Conservation (phyloP, 2,329 filamentous ascomycete genomes). For the Cladobotryum protrusum region DNA sequence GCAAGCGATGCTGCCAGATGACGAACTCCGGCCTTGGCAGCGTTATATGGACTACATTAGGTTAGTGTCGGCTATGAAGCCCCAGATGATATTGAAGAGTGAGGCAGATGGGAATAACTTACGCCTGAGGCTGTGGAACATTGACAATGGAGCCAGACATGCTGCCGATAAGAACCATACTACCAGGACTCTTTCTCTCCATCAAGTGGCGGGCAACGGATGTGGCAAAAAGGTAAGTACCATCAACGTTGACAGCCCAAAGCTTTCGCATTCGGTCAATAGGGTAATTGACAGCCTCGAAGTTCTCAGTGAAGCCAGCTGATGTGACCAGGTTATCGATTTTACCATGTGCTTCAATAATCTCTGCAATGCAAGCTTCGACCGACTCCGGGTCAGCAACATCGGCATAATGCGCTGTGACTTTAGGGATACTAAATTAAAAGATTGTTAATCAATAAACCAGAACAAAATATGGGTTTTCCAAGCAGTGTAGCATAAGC, state of each 20-base stretch:
- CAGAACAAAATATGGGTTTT: background rate
- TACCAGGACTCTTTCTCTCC: constrained; percentile 69
- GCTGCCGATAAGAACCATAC: constrained; percentile 90
- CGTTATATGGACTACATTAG: constrained; percentile 69
- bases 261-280: constrained; percentile 88
- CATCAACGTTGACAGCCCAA: constrained; percentile 89
- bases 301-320: constrained; percentile 96
- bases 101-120: constrained; percentile 21
- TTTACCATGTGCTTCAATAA: constrained; percentile 56
- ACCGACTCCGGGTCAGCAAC: constrained; percentile 78
- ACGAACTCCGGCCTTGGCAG: constrained; percentile 83
- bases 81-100: background rate
- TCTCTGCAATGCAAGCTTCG: constrained; percentile 62
- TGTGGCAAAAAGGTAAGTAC: constrained; percentile 83
- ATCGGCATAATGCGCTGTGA: constrained; percentile 87
- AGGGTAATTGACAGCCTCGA: constrained; percentile 84
- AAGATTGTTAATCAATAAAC: background rate
- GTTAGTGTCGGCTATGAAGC: constrained; percentile 11
- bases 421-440: constrained; percentile 59
- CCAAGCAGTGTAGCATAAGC: background rate
- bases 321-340: constrained; percentile 92
- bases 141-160: constrained; percentile 95
- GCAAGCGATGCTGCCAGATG: constrained; percentile 83
- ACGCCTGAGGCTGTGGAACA: constrained; percentile 85
- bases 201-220: constrained; percentile 84